These are phyloP conservation scores for Exserohilum rostratum DNA, from an alignment of 2,329 filamentous ascomycete genomes.

Conservation along the genomic window DNA sequence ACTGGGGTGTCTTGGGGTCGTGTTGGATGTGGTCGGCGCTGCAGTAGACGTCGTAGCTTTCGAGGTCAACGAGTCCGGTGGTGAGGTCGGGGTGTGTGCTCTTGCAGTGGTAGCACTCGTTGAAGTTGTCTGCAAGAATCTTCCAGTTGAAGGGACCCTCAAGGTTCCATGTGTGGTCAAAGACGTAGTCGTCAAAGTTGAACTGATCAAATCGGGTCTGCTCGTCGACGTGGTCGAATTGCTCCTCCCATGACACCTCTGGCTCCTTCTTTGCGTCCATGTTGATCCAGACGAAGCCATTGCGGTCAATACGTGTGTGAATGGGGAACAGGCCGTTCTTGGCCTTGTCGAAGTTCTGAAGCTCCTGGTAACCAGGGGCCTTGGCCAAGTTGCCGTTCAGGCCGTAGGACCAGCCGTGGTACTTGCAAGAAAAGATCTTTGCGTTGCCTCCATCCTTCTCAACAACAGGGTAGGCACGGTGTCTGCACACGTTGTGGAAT, in stretches of 20 bases:
- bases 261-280: slow-evolving; percentile 42
- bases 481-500: slow-evolving; percentile 55
- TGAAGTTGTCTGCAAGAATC: slow-evolving; percentile 63
- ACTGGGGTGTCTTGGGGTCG: slow-evolving; percentile 37
- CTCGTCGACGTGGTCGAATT: slow-evolving; percentile 40
- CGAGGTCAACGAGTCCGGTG: slow-evolving; percentile 61
- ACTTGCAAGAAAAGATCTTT: slow-evolving; percentile 52
- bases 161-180: slow-evolving; percentile 47
- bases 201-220: slow-evolving; percentile 44
- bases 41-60: slow-evolving; percentile 54
- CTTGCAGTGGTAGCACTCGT: slow-evolving; percentile 69
- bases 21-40: slow-evolving; percentile 42
- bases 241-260: slow-evolving; percentile 39
- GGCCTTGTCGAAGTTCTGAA: slow-evolving; percentile 49
- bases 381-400: slow-evolving; percentile 53
- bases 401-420: slow-evolving; percentile 57
- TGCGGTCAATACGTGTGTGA: slow-evolving; percentile 38
- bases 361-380: slow-evolving; percentile 51
- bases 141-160: slow-evolving; percentile 46
- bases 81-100: slow-evolving; percentile 65
- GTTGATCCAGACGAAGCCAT: slow-evolving; percentile 48
- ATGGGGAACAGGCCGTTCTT: slow-evolving; percentile 47
- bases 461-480: slow-evolving; percentile 53
- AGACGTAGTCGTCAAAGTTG: slow-evolving; percentile 54
- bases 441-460: slow-evolving; percentile 47